These are phyloP conservation scores for Schwanniomyces etchellsii DNA, from an alignment of 1,139 yeast species.

Conservation along the genomic window DNA sequence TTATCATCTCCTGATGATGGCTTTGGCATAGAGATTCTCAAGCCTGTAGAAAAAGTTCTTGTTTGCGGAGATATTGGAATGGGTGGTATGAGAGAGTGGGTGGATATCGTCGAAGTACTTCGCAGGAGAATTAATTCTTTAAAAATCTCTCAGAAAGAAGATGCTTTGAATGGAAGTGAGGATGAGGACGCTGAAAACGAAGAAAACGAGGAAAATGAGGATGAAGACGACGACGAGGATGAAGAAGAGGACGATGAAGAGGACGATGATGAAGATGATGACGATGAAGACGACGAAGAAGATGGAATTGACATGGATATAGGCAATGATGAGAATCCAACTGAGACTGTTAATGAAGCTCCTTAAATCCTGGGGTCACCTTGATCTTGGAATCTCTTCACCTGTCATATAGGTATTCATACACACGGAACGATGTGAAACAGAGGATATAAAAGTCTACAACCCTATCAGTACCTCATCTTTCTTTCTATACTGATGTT, in stretches of 20 bases:
- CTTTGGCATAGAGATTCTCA: conserved; percentile 66
- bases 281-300: conserved; percentile 43
- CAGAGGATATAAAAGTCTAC: no score
- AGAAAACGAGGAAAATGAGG: conserved; percentile 24
- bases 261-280: conserved; percentile 33
- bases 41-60: conserved; percentile 89
- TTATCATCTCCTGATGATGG: conserved; percentile 40
- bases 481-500: no score
- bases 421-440: no score
- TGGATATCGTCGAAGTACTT: conserved; percentile 78
- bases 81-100: conserved; percentile 99
- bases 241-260: conserved; percentile 18
- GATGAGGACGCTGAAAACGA: conserved; percentile 25
- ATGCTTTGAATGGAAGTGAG: conserved; percentile 30
- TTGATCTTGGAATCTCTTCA: no score
- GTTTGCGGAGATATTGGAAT: conserved; percentile 95
- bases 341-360: conserved; percentile 14
- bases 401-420: no score
- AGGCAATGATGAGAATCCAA: conserved; percentile 33
- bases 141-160: conserved; percentile 34
- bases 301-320: conserved; percentile 38
- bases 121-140: conserved; percentile 45
- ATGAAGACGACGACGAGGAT: conserved; percentile 26
- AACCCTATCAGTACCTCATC: no score
- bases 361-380: no score